Percentiles rank a stretch among this genome's conserved stretches.
Evolutionary conservation across 805 yeast genomes (phyloP).

Genomic region (Saturnispora gosingensis): DNA sequence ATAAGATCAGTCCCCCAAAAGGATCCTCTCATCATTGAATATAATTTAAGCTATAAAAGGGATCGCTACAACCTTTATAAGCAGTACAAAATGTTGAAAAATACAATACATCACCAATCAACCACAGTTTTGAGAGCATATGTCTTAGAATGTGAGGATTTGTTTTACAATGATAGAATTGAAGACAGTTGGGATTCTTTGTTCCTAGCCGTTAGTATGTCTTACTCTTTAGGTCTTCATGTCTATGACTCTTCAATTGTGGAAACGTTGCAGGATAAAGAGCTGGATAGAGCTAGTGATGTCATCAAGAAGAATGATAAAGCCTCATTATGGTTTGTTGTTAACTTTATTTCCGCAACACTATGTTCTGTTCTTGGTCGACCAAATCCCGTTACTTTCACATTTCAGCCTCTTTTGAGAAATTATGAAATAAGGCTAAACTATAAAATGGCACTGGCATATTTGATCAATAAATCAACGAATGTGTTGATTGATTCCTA

Average conservation of each 20-base stretch:
- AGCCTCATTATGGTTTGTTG: conserved; percentile 42
- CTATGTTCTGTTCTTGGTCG: conserved; percentile 43
- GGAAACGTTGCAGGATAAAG: conserved; percentile 22
- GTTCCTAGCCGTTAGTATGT: conserved; percentile 40
- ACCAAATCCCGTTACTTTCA: conserved; percentile 44
- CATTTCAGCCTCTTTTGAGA: conserved; percentile 26
- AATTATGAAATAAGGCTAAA: conserved; percentile 28
- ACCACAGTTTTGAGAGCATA: conserved; percentile 40
- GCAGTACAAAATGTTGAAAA: conserved; percentile 37
- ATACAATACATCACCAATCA: conserved; percentile 39
- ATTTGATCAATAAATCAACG: conserved; percentile 39
- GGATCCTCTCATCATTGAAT: conserved; percentile 19
- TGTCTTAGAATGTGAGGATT: conserved; percentile 42
- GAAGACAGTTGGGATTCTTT: conserved; percentile 45
- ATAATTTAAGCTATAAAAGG: conserved; percentile 18
- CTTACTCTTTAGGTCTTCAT: conserved; percentile 44
- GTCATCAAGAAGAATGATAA: conserved; percentile 29
- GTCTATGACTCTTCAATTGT: conserved; percentile 31
- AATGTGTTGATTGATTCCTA: conserved; percentile 43
- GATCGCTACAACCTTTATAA: conserved; percentile 27
- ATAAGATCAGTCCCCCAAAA: conserved; percentile 26
- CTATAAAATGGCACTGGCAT: conserved; percentile 41
- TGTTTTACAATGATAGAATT: conserved; percentile 38
- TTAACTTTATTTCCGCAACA: conserved; percentile 39
- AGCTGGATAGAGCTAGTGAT: conserved; percentile 24